A percentile compares a stretch with the other conserved stretches of the same genome.
Evolutionary conservation across 2,329 filamentous ascomycete species (phyloP).

Genomic region (Lanzia echinophila): DNA sequence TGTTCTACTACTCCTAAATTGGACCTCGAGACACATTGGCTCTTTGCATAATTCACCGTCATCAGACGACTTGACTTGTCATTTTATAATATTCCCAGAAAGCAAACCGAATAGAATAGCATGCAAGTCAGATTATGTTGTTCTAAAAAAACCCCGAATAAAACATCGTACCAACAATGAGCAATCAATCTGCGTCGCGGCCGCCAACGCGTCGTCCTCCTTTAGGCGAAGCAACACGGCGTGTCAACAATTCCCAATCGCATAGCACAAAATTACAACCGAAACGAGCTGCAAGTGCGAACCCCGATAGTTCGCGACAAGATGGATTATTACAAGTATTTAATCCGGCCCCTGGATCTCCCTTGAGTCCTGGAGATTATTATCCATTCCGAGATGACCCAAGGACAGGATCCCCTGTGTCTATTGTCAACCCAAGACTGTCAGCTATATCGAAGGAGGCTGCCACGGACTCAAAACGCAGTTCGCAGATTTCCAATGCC

Average conservation of each 20-base stretch:
- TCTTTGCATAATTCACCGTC: neutral
- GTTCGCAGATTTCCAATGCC: conserved; percentile 34
- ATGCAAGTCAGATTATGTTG: neutral
- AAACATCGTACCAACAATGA: conserved; percentile 16
- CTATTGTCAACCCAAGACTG: conserved; percentile 28
- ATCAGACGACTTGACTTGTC: too few relatives aligned
- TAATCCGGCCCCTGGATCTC: conserved; percentile 9
- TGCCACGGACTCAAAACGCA: conserved; percentile 31
- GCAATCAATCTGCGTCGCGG: conserved; percentile 16
- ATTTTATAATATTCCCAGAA: neutral
- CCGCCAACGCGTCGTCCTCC: conserved; percentile 27
- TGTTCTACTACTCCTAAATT: conserved; percentile 1
- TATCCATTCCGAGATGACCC: conserved; percentile 10
- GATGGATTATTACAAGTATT: conserved; percentile 17
- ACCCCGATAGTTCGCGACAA: conserved; percentile 23
- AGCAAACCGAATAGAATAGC: neutral
- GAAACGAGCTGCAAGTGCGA: conserved; percentile 18
- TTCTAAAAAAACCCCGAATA: neutral
- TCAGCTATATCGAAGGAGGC: conserved; percentile 31
- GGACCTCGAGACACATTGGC: neutral
- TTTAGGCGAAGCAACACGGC: conserved; percentile 28
- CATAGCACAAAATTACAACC: conserved; percentile 5
- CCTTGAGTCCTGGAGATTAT: conserved; percentile 11
- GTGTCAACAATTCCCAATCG: conserved; percentile 28
- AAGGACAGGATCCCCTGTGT: conserved; percentile 24